phyloP scores from a whole-genome alignment of 108 stramenopile genomes.

The Nitzschia putrida region DNA sequence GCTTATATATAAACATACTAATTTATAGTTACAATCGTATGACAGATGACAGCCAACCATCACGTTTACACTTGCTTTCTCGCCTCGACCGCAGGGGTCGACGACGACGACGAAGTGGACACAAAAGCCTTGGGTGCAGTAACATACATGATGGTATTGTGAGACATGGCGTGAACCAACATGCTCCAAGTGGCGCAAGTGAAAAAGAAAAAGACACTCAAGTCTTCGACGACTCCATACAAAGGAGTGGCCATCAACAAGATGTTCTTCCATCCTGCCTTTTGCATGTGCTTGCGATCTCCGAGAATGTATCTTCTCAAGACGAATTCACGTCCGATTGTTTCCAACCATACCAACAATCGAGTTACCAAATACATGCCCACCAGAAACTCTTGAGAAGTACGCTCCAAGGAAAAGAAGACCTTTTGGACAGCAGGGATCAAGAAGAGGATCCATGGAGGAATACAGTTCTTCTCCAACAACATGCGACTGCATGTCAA shows the following conservation, averaged over 20 bases:
- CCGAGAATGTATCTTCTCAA: conserved; percentile 9
- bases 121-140: conserved; percentile 22
- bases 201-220: conserved; percentile 12
- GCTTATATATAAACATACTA: no score
- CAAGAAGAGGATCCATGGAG: neutral
- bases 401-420: conserved; percentile 3
- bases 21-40: no score
- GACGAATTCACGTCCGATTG: conserved; percentile 2
- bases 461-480: conserved; percentile 8
- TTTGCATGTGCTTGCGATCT: conserved; percentile 18
- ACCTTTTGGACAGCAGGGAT: conserved; percentile 2
- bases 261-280: conserved; percentile 9
- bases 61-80: no score
- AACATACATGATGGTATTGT: conserved; percentile 16
- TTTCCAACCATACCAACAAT: neutral
- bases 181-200: conserved; percentile 27
- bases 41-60: no score
- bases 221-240: conserved; percentile 3
- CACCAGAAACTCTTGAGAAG: neutral
- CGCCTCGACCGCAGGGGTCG: no score
- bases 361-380: neutral
- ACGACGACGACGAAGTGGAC: no score
- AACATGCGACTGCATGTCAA: conserved; percentile 3
- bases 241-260: conserved; percentile 14
- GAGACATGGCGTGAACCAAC: conserved; percentile 7